phyloP scores from a whole-genome alignment of 1,284 basidiomycete genomes.

The Sutorius eximius region DNA sequence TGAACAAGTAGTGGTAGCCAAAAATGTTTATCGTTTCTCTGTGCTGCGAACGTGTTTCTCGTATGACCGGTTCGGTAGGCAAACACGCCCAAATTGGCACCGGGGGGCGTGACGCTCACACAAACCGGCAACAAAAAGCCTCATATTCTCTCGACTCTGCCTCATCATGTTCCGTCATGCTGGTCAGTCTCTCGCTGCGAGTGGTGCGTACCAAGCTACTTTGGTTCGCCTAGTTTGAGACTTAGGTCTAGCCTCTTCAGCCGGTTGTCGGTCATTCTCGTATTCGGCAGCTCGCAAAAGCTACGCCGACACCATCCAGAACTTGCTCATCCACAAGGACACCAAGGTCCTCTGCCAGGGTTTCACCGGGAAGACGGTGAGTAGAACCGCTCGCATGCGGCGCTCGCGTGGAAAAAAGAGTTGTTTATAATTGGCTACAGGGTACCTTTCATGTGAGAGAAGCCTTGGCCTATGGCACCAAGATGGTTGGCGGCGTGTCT shows the following conservation, averaged over 20 bases:
- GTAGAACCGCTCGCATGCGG: slow-evolving; percentile 28
- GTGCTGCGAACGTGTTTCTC: slow-evolving; percentile 2
- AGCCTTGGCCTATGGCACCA: slow-evolving; percentile 93
- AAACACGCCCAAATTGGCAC: slow-evolving; percentile 33
- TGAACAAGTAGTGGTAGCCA: slow-evolving; percentile 12
- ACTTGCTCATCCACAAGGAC: slow-evolving; percentile 92
- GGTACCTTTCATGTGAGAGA: slow-evolving; percentile 97
- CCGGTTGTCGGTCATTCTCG: slow-evolving; percentile 76
- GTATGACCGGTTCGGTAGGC: not conserved
- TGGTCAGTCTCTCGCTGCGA: slow-evolving; percentile 53
- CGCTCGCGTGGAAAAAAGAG: not conserved
- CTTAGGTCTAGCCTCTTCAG: slow-evolving; percentile 34
- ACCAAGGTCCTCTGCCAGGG: slow-evolving; percentile 94
- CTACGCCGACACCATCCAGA: slow-evolving; percentile 90
- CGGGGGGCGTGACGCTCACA: slow-evolving; percentile 17
- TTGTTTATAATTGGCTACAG: slow-evolving; percentile 43
- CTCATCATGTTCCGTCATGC: slow-evolving; percentile 54
- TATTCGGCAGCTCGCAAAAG: slow-evolving; percentile 67
- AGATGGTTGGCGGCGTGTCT: slow-evolving; percentile 96
- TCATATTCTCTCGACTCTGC: slow-evolving; percentile 13
- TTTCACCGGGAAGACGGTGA: slow-evolving; percentile 95
- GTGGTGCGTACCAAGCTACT: slow-evolving; percentile 41
- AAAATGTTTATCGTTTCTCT: slow-evolving; percentile 22
- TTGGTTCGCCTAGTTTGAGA: not conserved
- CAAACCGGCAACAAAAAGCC: slow-evolving; percentile 5